Conservation (phyloP, 192 early-diverging fungal genomes). For the Coemansia nantahalensis region DNA sequence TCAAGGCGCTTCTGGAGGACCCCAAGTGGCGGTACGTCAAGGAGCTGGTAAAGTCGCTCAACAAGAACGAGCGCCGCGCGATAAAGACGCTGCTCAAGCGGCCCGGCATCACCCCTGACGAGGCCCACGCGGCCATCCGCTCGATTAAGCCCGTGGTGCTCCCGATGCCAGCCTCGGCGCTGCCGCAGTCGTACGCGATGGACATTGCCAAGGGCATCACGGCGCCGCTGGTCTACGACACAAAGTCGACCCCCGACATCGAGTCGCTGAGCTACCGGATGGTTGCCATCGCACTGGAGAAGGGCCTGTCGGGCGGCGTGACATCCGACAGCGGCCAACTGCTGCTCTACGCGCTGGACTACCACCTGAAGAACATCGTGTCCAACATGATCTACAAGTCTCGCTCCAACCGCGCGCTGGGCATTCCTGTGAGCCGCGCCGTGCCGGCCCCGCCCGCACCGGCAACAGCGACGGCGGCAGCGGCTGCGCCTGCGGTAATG, state of each 20-base stretch:
- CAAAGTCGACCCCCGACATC: conserved; percentile 63
- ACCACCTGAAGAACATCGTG: conserved; percentile 66
- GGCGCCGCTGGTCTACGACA: conserved; percentile 64
- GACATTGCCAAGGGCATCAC: conserved; percentile 68
- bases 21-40: conserved; percentile 61
- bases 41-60: conserved; percentile 66
- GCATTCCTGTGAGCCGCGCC: conserved; percentile 41
- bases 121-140: conserved; percentile 31
- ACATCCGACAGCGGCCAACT: conserved; percentile 60
- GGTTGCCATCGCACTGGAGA: conserved; percentile 66
- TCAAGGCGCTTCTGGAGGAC: conserved; percentile 53
- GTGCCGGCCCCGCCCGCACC: neutral
- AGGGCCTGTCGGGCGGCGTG: conserved; percentile 64
- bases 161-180: conserved; percentile 50
- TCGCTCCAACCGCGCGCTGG: conserved; percentile 61
- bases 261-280: conserved; percentile 64
- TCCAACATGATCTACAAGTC: conserved; percentile 66
- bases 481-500: too few species aligned
- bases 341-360: conserved; percentile 67
- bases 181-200: conserved; percentile 52
- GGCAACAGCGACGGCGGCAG: too few species aligned
- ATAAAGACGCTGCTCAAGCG: conserved; percentile 62
- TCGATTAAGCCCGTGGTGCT: conserved; percentile 51
- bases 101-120: conserved; percentile 40
- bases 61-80: conserved; percentile 63